Conservation (phyloP, 768 basidiomycete species). For the Sutorius australiensis region DNA sequence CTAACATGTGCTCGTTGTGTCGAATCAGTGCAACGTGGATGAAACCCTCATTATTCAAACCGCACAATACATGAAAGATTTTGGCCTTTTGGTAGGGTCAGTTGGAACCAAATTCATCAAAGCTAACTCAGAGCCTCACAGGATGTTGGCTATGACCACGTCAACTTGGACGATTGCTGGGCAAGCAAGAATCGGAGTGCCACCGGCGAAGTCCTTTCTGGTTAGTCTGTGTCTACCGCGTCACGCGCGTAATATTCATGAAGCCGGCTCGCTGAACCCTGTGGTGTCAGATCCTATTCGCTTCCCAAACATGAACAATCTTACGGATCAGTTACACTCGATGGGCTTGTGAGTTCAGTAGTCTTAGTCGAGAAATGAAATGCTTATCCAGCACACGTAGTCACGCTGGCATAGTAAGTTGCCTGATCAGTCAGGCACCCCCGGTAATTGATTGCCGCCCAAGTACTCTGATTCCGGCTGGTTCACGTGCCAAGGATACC, state of each 20-base stretch:
- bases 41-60: constrained; percentile 49
- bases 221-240: constrained; percentile 29
- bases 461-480: constrained; percentile 71
- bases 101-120: background rate
- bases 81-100: constrained; percentile 44
- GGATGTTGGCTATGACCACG: constrained; percentile 55
- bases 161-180: constrained; percentile 66
- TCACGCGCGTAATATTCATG: background rate
- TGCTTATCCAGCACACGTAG: constrained; percentile 28
- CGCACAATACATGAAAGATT: constrained; percentile 47
- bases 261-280: background rate
- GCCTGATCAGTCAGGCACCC: background rate
- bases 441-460: background rate
- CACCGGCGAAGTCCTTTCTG: constrained; percentile 51
- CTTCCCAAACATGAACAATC: constrained; percentile 54
- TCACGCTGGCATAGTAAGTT: constrained; percentile 57
- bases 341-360: constrained; percentile 49
- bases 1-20: background rate
- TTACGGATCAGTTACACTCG: constrained; percentile 51
- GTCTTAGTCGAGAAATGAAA: background rate
- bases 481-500: constrained; percentile 59
- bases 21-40: constrained; percentile 51
- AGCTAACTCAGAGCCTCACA: constrained; percentile 19
- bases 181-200: constrained; percentile 50
- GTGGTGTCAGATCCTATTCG: constrained; percentile 39